A percentile compares a stretch with the other conserved stretches of the same genome.
Evolutionary conservation across 305 asterid species (phyloP).

Genomic region (Fraxinus latifolia): DNA sequence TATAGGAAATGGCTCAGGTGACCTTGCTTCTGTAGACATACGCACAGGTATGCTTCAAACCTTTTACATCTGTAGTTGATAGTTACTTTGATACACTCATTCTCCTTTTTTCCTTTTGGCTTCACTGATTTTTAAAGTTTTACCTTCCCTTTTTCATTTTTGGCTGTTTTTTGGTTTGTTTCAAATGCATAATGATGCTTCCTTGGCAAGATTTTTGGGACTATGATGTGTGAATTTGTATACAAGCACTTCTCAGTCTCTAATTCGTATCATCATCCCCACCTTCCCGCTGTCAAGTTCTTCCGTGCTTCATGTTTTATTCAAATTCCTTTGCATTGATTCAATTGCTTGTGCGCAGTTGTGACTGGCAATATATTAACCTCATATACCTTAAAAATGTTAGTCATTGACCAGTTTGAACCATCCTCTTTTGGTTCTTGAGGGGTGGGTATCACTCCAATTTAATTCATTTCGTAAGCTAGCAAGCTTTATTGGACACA

Average conservation of each 20-base stretch:
- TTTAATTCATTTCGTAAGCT: background rate
- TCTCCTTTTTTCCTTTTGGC: background rate
- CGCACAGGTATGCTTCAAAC: constrained; percentile 63
- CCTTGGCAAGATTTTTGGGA: background rate
- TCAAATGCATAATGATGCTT: background rate
- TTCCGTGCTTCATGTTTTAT: background rate
- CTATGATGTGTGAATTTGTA: background rate
- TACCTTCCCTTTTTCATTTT: background rate
- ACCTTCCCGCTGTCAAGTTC: background rate
- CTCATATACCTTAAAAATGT: background rate
- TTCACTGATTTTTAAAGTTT: background rate
- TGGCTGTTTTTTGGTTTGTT: background rate
- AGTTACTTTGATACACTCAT: background rate
- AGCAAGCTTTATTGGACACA: background rate
- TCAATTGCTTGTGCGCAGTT: background rate
- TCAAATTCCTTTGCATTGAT: background rate
- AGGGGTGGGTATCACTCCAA: background rate
- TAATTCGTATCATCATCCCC: constrained; percentile 1
- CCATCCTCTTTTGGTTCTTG: background rate
- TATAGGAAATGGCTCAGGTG: constrained; percentile 89
- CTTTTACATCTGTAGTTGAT: constrained; percentile 11
- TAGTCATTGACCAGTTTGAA: background rate
- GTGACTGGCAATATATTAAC: background rate
- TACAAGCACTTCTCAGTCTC: background rate
- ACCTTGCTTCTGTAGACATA: constrained; percentile 83